Evolutionary conservation across 2,329 filamentous ascomycete genomes (phyloP), one percentile per base, ranked within the genome.

Genomic region (Corniculantispora saksenae): DNA sequence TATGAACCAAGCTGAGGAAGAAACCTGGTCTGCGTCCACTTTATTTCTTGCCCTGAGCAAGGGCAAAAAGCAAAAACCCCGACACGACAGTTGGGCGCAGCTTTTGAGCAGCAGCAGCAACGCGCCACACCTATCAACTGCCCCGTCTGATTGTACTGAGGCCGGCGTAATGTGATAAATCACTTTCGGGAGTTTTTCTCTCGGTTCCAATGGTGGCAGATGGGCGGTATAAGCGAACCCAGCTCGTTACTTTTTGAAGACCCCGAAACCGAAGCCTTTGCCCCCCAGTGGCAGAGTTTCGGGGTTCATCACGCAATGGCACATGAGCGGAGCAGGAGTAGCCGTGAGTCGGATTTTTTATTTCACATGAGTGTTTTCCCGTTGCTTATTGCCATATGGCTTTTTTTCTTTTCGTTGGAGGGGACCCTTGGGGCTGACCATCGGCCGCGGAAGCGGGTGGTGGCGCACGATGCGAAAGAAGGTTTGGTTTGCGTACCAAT

Each of bases 141-240:
- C 23, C 27, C 21, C 57, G 61, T 63, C 61, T 63, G 53, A 57
- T 58, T 63, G 35, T 43, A 35, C 9, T 38, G n/a, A 50, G 19
- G 53, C 61, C 58, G 57, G 53, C 23, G 61, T 25, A 12, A 43
- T 27, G 21, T 57, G 61, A 63, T 57, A 5, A 4, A 51, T 57
- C 61, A 57, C 21, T 63, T 57, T 23, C 3, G 15, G 15, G 27
- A 4, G 45, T 3, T 29, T 3, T 27, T 3, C 15, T 53, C 19
- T 9, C 12, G 25, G n/a, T n/a, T 40, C 43, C 13, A 35, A 21
- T 2, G 38, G 21, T n/a, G 12, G 32, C 12, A 19, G 27, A 8
- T 6, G n/a, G 29, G 19, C 51, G 51, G 21, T 23, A 23, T 3
- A 23, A n/a, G 25, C 23, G 25, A 29, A 17, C 12, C 23, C 15